phyloP scores from a whole-genome alignment of 177 flowering plant genomes.

The Vitis hybrid region DNA sequence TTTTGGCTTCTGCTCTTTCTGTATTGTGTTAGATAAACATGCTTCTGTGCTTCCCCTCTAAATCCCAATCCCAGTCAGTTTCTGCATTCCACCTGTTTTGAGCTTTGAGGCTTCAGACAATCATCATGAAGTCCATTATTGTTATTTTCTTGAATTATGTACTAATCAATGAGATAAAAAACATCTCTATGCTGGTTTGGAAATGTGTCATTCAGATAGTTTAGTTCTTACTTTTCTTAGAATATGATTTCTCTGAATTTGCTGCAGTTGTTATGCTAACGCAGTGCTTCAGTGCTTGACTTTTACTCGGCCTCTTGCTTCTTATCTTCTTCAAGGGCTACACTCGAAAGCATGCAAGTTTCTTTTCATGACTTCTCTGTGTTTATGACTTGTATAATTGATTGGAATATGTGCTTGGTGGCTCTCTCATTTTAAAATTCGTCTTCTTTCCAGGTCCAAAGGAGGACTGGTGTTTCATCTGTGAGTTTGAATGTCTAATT shows the following conservation, averaged over 20 bases:
- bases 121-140: too few relatives aligned
- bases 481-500: slow-evolving; percentile 74
- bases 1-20: neutral
- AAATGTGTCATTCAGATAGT: neutral
- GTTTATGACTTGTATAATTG: slow-evolving; percentile 2
- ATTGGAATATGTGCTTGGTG: slow-evolving; percentile 1
- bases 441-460: slow-evolving; percentile 45
- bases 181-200: neutral
- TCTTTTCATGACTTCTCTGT: slow-evolving; percentile 12
- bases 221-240: neutral
- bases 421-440: slow-evolving; percentile 1
- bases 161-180: neutral
- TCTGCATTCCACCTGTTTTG: too few relatives aligned
- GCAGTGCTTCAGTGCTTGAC: slow-evolving; percentile 94
- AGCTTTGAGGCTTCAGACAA: too few relatives aligned
- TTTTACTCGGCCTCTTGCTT: slow-evolving; percentile 83
- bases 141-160: neutral
- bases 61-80: too few relatives aligned
- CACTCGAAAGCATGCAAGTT: slow-evolving; percentile 79
- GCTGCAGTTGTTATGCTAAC: slow-evolving; percentile 97
- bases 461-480: slow-evolving; percentile 78
- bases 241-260: neutral
- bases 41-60: too few relatives aligned
- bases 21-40: neutral
- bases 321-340: slow-evolving; percentile 77